These are phyloP conservation scores for Gardenia jasminoides DNA, from an alignment of 257 asterid species.

Conservation along the genomic window DNA sequence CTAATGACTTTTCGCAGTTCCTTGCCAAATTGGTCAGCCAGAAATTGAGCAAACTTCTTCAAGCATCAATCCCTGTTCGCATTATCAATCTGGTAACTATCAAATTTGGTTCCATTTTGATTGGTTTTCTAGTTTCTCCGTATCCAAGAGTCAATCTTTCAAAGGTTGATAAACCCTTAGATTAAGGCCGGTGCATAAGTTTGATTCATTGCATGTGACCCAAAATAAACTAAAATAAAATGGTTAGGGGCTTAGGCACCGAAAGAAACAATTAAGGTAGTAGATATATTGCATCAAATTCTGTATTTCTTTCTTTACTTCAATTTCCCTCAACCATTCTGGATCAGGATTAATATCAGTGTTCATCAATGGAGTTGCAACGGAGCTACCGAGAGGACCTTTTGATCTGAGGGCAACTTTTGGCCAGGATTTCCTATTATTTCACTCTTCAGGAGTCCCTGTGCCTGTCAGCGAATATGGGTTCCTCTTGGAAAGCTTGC, in stretches of 20 bases:
- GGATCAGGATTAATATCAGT: conserved; percentile 53
- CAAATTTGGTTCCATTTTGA: not conserved
- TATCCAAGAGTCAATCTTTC: not conserved
- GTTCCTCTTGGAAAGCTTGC: conserved; percentile 48
- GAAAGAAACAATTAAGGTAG: not conserved
- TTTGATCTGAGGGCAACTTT: conserved; percentile 48
- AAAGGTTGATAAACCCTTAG: not conserved
- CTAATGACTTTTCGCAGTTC: conserved; percentile 19
- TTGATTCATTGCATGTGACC: too few species aligned
- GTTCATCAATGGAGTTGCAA: conserved; percentile 67
- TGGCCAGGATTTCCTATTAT: conserved; percentile 44
- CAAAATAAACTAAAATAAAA: too few species aligned
- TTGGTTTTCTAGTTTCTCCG: not conserved
- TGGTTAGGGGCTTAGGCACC: too few species aligned
- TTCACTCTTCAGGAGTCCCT: conserved; percentile 67
- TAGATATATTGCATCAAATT: not conserved
- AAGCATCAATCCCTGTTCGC: conserved; percentile 19
- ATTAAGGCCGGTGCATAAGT: not conserved
- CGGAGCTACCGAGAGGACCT: conserved; percentile 55
- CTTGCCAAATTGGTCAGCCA: conserved; percentile 30
- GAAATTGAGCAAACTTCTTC: conserved; percentile 34
- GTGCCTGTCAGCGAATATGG: conserved; percentile 56
- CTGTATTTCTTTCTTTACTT: not conserved
- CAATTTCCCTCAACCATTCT: not conserved
- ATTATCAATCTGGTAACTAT: conserved; percentile 40